Evolutionary conservation across 2,329 filamentous ascomycete species (phyloP), one percentile per base, ranked within the genome.

Genomic region (Gnomoniopsis smithogilvyi): DNA sequence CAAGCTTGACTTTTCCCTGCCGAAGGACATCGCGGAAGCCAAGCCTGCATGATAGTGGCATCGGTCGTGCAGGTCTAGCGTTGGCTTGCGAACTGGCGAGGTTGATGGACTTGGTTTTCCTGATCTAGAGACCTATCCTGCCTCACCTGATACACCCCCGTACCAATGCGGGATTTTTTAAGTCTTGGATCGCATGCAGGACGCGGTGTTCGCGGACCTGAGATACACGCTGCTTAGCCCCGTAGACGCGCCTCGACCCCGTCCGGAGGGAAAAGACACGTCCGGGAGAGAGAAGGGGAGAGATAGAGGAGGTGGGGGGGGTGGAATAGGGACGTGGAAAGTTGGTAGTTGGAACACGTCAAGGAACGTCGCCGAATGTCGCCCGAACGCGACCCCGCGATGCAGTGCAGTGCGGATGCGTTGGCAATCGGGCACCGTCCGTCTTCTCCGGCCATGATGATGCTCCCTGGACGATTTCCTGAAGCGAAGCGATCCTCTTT

Each of bases 61-160:
- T 59, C 52, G 57, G 57, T 22, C 57, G 57, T 59, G 52, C 57
- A 59, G 50, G 38, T 46, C 51, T 46, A 59, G 52, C 47, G 47
- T 47, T 59, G 57, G 52, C 51, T 21, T 51, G 21, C 38, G 36
- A n/a, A 15, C 36, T 12, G 4, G 36, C 36, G 36, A 41, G 26
- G 8, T 30, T 30, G 43, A 3, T 19, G 15, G 41, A 45, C 14
- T 15, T 41, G 6, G 6, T 41, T 15, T 12, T 46, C 15, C 43
- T n/a, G n/a, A 6, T 4, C 19, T 17, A 6, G n/a, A 19, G 43
- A 11, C 43, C n/a, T 46, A n/a, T 22, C 19, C n/a, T 46, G 43
- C 43, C 19, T 46, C 43, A 46, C 51, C 51, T 54, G 51, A 54
- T 46, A 54, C 51, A 54, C 51, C n/a, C 38, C 24, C 51, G 3